Conservation (phyloP, 805 yeast species). For the Allodekkera sacchari region DNA sequence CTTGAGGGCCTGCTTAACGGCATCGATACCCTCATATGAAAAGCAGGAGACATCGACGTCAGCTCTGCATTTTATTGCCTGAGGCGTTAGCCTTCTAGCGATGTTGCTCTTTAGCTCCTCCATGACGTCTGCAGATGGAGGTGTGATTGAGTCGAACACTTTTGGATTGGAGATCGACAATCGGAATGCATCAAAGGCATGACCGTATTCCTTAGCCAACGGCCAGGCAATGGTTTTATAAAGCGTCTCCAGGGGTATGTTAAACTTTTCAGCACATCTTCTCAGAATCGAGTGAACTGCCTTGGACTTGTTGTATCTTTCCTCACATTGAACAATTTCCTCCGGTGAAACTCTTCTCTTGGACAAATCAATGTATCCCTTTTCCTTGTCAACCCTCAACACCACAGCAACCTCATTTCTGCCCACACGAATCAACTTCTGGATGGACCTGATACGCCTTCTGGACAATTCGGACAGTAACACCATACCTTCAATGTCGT, state of each 20-base stretch:
- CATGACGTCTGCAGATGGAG: constrained; percentile 68
- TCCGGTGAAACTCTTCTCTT: constrained; percentile 98
- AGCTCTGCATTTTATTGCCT: constrained; percentile 96
- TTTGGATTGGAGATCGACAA: constrained; percentile 86
- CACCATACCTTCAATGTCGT: constrained; percentile 98
- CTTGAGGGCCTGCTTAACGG: constrained; percentile 80
- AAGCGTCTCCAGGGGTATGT: constrained; percentile 74
- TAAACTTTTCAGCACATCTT: constrained; percentile 96
- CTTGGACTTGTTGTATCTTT: constrained; percentile 91
- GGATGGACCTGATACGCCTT: constrained; percentile 97
- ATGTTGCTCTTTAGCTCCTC: constrained; percentile 84
- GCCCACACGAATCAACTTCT: constrained; percentile 95
- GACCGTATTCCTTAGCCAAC: constrained; percentile 88
- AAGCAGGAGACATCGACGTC: constrained; percentile 97
- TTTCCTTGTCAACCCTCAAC: constrained; percentile 95
- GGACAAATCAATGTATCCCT: constrained; percentile 95
- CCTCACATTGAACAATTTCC: constrained; percentile 95
- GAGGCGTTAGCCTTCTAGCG: constrained; percentile 91
- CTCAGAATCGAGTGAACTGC: constrained; percentile 97
- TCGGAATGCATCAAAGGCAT: constrained; percentile 96
- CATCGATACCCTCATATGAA: constrained; percentile 95
- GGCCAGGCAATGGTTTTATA: constrained; percentile 97
- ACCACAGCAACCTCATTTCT: constrained; percentile 98
- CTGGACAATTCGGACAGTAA: constrained; percentile 91
- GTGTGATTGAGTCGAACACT: constrained; percentile 71